Conservation (phyloP, 2,329 filamentous ascomycete genomes). For the Pseudocercospora eumusae region DNA sequence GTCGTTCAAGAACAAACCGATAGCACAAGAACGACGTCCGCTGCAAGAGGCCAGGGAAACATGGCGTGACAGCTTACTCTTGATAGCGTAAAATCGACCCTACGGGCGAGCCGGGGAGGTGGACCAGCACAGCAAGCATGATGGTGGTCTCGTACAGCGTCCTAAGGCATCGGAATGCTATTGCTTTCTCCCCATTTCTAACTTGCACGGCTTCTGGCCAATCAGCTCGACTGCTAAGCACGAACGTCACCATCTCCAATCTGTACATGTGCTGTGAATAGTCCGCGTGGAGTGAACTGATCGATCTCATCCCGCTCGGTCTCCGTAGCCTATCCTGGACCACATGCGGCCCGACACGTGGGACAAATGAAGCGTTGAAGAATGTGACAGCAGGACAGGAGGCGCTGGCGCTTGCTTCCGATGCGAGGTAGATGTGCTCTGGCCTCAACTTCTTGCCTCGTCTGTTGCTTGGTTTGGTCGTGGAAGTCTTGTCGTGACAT, state of each 20-base stretch:
- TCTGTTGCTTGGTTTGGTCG: not conserved
- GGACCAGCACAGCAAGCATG: not conserved
- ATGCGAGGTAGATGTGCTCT: not conserved
- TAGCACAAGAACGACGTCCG: not conserved
- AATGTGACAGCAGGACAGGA: not conserved
- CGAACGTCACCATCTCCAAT: too few relatives aligned
- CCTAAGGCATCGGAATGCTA: too few relatives aligned
- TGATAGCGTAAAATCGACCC: not conserved
- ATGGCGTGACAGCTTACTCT: not conserved
- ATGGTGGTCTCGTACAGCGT: not conserved
- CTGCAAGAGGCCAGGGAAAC: not conserved
- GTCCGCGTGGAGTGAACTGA: not conserved
- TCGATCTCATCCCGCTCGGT: not conserved
- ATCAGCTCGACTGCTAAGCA: too few relatives aligned
- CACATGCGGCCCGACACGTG: conserved; percentile 5
- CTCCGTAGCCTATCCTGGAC: conserved; percentile 1
- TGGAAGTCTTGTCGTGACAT: not conserved
- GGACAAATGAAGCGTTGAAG: not conserved
- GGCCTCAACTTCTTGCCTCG: not conserved
- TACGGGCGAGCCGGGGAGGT: not conserved
- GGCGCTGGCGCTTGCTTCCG: not conserved
- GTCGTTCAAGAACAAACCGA: not conserved
- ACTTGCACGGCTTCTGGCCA: too few relatives aligned
- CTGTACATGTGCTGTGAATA: not conserved
- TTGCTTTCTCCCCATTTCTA: too few relatives aligned